These are phyloP conservation scores for Trichosporon sp. DNA, from an alignment of 1,284 basidiomycete species.

Conservation along the genomic window DNA sequence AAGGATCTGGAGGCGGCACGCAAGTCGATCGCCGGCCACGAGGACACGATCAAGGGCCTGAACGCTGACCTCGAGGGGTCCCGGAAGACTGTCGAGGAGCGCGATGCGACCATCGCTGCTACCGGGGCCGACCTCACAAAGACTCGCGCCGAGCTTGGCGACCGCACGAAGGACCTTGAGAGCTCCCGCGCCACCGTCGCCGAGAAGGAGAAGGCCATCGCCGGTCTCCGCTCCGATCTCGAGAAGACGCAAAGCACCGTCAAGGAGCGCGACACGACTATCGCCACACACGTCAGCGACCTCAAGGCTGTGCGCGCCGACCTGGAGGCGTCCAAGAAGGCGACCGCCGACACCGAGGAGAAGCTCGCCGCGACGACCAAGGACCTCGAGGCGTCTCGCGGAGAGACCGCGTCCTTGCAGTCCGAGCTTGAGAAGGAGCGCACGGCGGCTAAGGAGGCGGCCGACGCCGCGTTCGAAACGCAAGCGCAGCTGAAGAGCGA, in stretches of 20 bases:
- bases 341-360: not conserved
- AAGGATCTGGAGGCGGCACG: not conserved
- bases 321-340: not conserved
- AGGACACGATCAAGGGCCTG: conserved; percentile 10
- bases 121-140: not conserved
- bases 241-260: conserved; percentile 5
- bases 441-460: not conserved
- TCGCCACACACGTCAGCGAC: not conserved
- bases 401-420: conserved; percentile 3
- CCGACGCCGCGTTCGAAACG: not conserved
- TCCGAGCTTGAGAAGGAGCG: conserved; percentile 6
- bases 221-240: conserved; percentile 11
- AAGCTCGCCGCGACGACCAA: not conserved
- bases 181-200: not conserved
- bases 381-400: conserved; percentile 1
- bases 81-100: conserved; percentile 6
- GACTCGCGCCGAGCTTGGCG: not conserved
- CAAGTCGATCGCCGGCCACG: conserved; percentile 18
- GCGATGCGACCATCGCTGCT: not conserved
- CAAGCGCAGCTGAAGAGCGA: not conserved
- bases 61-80: not conserved
- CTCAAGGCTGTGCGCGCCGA: not conserved
- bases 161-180: conserved; percentile 5
- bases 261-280: not conserved
- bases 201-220: conserved; percentile 5